These are phyloP conservation scores for Gaeumannomyces tritici DNA, from an alignment of 2,329 filamentous ascomycete species.

Conservation along the genomic window DNA sequence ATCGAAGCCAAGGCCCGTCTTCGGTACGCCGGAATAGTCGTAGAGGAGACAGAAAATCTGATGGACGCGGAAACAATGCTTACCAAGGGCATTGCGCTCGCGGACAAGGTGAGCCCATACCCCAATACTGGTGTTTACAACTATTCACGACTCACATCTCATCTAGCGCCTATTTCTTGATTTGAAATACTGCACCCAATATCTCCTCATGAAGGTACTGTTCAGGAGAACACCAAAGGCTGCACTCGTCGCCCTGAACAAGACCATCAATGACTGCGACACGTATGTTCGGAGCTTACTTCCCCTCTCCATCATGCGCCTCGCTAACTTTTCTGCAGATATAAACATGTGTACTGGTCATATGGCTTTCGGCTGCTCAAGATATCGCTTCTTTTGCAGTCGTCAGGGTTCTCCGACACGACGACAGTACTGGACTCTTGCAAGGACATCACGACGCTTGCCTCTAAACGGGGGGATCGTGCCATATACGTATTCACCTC, in stretches of 20 bases:
- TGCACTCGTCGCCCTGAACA: constrained; percentile 62
- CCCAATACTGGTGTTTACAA: background rate
- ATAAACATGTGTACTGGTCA: constrained; percentile 61
- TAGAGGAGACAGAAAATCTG: constrained; percentile 68
- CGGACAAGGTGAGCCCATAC: constrained; percentile 43
- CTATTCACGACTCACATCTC: background rate
- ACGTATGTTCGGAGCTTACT: constrained; percentile 33
- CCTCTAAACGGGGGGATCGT: constrained; percentile 49
- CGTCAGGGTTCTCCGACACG: constrained; percentile 48
- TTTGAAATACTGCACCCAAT: constrained; percentile 69
- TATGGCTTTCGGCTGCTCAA: constrained; percentile 71
- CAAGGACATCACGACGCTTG: constrained; percentile 49
- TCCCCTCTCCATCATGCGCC: background rate
- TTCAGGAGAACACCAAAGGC: constrained; percentile 64
- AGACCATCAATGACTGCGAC: constrained; percentile 58
- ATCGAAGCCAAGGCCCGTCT: constrained; percentile 61
- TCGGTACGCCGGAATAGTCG: constrained; percentile 61
- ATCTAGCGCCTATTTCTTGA: constrained; percentile 47
- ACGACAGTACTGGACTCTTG: constrained; percentile 56
- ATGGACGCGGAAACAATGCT: constrained; percentile 64
- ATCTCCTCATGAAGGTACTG: constrained; percentile 59
- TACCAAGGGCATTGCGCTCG: constrained; percentile 61
- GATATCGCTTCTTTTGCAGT: constrained; percentile 57
- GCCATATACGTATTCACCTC: constrained; percentile 57
- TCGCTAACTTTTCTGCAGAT: constrained; percentile 26